Conservation (phyloP, 768 basidiomycete genomes). For the Leccinum uliginosum region DNA sequence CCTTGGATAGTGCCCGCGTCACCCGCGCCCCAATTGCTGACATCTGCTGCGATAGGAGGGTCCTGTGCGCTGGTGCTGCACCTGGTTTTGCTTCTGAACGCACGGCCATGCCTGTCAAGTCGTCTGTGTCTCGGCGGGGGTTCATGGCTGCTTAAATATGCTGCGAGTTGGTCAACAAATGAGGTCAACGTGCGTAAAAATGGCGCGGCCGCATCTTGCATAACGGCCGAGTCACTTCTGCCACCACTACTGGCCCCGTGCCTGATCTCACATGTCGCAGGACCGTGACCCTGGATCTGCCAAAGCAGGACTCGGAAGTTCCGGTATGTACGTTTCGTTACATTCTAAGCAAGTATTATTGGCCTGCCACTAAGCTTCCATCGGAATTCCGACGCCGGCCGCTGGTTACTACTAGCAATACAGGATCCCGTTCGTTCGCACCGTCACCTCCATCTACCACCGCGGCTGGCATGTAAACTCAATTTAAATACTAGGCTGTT, state of each 20-base stretch:
- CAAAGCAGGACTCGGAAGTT: background rate
- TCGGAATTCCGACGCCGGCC: background rate
- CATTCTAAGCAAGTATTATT: background rate
- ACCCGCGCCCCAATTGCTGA: constrained; percentile 17
- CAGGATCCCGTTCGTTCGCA: background rate
- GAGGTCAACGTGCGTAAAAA: constrained; percentile 13
- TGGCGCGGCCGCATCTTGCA: constrained; percentile 4
- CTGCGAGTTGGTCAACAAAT: background rate
- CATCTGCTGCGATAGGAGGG: constrained; percentile 16
- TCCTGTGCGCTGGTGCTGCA: constrained; percentile 6
- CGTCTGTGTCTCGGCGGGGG: background rate
- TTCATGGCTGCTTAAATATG: constrained; percentile 12
- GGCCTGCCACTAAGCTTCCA: background rate
- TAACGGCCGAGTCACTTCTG: background rate
- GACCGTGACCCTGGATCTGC: background rate
- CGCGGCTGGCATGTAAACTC: background rate
- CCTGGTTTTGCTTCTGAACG: constrained; percentile 2
- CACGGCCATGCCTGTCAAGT: constrained; percentile 6
- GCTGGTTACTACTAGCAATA: background rate
- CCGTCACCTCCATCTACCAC: background rate
- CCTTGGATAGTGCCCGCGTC: constrained; percentile 12
- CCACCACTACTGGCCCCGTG: background rate
- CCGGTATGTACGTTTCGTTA: background rate
- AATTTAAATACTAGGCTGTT: background rate
- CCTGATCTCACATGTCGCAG: constrained; percentile 1